phyloP scores from a whole-genome alignment of 2,329 filamentous ascomycete species.

The Scortechinia acanthostroma region DNA sequence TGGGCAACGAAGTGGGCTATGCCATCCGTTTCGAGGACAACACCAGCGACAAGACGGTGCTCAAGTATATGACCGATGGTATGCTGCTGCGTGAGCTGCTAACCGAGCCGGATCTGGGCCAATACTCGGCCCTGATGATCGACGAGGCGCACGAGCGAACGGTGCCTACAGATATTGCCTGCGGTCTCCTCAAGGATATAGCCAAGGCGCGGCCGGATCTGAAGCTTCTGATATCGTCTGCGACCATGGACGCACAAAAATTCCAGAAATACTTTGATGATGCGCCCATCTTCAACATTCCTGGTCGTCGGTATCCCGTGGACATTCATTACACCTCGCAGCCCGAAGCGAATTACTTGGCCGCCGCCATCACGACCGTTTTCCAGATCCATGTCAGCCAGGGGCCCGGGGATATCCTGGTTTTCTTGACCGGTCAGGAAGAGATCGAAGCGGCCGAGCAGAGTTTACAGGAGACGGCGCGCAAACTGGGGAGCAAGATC shows the following conservation, averaged over 20 bases:
- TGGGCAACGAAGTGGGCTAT: slow-evolving; percentile 90
- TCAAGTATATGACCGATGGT: slow-evolving; percentile 97
- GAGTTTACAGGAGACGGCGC: slow-evolving; percentile 76
- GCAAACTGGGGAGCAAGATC: slow-evolving; percentile 77
- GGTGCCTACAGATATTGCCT: slow-evolving; percentile 80
- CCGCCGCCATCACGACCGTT: slow-evolving; percentile 82
- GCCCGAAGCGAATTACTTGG: slow-evolving; percentile 88
- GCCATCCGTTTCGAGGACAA: slow-evolving; percentile 90
- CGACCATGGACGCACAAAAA: slow-evolving; percentile 88
- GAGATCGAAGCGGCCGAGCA: slow-evolving; percentile 87
- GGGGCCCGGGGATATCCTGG: slow-evolving; percentile 78
- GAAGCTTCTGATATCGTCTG: slow-evolving; percentile 85
- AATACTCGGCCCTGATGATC: slow-evolving; percentile 86
- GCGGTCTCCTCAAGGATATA: slow-evolving; percentile 83
- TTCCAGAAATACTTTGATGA: slow-evolving; percentile 89
- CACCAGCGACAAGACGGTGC: slow-evolving; percentile 80
- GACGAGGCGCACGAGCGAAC: slow-evolving; percentile 96
- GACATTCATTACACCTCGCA: slow-evolving; percentile 85
- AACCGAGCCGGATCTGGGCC: slow-evolving; percentile 75
- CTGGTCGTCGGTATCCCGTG: slow-evolving; percentile 80
- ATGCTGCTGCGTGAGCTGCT: slow-evolving; percentile 87
- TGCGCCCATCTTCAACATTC: slow-evolving; percentile 89
- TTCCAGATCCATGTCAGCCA: slow-evolving; percentile 92
- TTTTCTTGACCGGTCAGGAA: slow-evolving; percentile 92
- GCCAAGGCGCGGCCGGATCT: slow-evolving; percentile 76